phyloP scores from a whole-genome alignment of 352 stramenopile species.

The Globisporangium nunn region DNA sequence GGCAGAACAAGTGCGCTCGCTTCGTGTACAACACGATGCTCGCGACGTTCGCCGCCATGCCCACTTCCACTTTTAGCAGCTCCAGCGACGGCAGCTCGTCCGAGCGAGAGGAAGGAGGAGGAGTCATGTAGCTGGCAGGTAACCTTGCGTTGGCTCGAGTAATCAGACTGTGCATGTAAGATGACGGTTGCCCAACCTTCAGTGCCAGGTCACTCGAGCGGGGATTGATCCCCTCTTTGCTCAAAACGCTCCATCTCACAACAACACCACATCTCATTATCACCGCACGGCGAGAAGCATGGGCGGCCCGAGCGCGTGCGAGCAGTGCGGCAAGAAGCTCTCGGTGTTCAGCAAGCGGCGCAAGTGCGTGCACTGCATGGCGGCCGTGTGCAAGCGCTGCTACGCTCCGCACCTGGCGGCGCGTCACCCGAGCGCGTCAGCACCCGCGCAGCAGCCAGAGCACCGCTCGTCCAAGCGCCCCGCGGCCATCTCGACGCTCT shows the following conservation, averaged over 20 bases:
- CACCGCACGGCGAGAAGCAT: slow-evolving; percentile 11
- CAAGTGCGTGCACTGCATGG: slow-evolving; percentile 64
- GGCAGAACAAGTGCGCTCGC: slow-evolving; percentile 39
- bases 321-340: slow-evolving; percentile 70
- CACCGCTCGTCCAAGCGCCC: background rate
- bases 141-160: too few species aligned
- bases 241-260: background rate
- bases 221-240: too few species aligned
- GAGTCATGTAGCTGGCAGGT: too few species aligned
- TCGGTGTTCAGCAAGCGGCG: slow-evolving; percentile 66
- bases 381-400: slow-evolving; percentile 53
- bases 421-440: slow-evolving; percentile 29
- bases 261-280: background rate
- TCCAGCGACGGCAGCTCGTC: too few species aligned
- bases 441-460: too few species aligned
- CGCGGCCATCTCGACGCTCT: slow-evolving; percentile 40
- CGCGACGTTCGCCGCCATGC: slow-evolving; percentile 2
- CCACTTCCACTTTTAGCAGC: background rate
- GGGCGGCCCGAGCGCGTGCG: slow-evolving; percentile 35
- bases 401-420: slow-evolving; percentile 34
- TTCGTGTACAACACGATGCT: slow-evolving; percentile 47
- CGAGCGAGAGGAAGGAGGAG: too few species aligned
- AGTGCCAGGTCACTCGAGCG: too few species aligned
- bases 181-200: too few species aligned
- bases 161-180: too few species aligned